Base-by-base conservation (phyloP, 2,329 filamentous ascomycete genomes). In the Clonostachys sp. region DNA sequence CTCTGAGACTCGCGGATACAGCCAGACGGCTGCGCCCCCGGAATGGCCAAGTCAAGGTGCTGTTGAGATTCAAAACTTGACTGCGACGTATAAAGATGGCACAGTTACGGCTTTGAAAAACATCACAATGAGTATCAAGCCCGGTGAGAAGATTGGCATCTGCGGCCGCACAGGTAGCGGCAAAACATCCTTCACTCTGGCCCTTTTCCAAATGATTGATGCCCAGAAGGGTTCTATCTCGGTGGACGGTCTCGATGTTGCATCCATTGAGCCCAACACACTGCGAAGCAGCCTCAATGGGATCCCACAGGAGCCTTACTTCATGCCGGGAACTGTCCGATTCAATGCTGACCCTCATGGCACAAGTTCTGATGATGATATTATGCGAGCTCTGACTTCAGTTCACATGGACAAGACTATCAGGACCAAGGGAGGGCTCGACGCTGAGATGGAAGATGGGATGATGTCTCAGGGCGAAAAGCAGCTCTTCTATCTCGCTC, bases 1-100 rank as follows among this genome's bases (percentile, higher is more conserved):
- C 1, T 50, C 46, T 0, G 56, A 59, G 13, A 47, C 42, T 35
- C 33, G 45, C 16, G 24, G 24, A 10, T 46, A 48, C 2, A 48
- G 50, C 24, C 53, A 56, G 17, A 51, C 39, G 4, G 44, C 34
- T 6, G 12, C 30, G 10, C 89, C 91, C 33, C 84, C 89, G 8
- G 85, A 89, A 47, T 96, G 91, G 91, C 91, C 91, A 12, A 80
- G 87, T 16, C 78, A 88, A 55, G 91, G 91, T 45, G 84, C 83
- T 47, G 83, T 96, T 16, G 77, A 86, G 41, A 95, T 96, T 68
- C 82, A 89, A 58, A 87, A 91, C 67, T 17, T 50, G 5, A 45
- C 45, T n/a, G 48, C 45, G 14, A 38, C 41, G 12, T 50, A 48
- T 35, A 47, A 18, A n/a, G 36, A 39, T n/a, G 17, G 36, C 79